Evolutionary conservation across 2,329 filamentous ascomycete genomes (phyloP), one percentile per base, ranked within the genome.

Genomic region (Aspergillus clavatus): DNA sequence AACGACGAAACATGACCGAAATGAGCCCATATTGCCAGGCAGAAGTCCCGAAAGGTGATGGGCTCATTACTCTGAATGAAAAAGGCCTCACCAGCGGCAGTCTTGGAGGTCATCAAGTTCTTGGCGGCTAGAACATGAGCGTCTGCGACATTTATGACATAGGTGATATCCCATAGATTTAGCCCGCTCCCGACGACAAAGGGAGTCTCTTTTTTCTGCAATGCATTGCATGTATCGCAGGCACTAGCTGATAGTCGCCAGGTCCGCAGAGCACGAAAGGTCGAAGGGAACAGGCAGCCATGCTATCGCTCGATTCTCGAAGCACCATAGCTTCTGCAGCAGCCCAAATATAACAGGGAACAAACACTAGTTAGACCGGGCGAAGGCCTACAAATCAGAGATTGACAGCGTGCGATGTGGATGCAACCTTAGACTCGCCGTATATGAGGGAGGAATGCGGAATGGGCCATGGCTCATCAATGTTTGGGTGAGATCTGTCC

Each of bases 1-100:
- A 69, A 77, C 0, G 57, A 56, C 4, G 79, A 79, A 11, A 56
- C 54, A 21, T 75, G 68, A 0, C 71, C 77, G 54, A 81, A 81
- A 43, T 68, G 60, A 8, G 57, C 60, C 71, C 70, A 73, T 36
- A 72, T 62, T 7, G 63, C 65, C 24, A 73, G 57, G 46, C 70
- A 72, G 40, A 73, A 71, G 53, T 69, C 64, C 16, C 71, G 63
- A 48, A 73, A 73, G 12, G 66, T 55, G 37, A 73, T 68, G 29
- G 69, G 69, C 45, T 73, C 67, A 46, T 73, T 70, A 50, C 72
- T 73, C 43, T 71, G 68, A 18, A 73, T 70, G 54, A 72, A 73
- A 48, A 73, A 72, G 5, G 63, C 67, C 52, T 73, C 66, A 0
- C 71, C 70, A 4, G 69, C 67, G 16, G 69, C 70, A 12, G 67